Evolutionary conservation across 2,329 filamentous ascomycete species (phyloP), one percentile per base, ranked within the genome.

Genomic region (Zalaria obscura): DNA sequence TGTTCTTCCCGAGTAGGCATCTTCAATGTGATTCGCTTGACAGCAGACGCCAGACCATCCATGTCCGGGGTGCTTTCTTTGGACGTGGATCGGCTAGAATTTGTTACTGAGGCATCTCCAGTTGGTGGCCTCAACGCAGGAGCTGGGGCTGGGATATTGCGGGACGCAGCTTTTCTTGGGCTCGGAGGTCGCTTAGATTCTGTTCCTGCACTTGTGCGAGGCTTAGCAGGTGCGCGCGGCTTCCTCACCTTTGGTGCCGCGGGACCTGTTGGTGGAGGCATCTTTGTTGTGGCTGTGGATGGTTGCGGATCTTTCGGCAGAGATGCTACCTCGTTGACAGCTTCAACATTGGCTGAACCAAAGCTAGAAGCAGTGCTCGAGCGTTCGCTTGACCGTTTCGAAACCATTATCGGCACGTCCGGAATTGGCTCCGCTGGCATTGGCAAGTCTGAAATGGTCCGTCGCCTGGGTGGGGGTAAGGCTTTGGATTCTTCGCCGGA

Each of bases 1-100:
- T 76, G 65, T 50, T 77, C 73, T 50, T 77, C 73, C 25, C 67
- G 67, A 0, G 71, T 65, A 0, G 72, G 72, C 40, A 78, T 61
- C 46, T 75, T 76, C 38, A 80, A 53, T 25, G 73, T 77, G 41
- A 79, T 70, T 27, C 69, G 70, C 51, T 72, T 72, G 45, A 78
- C 55, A 3, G 70, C 70, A 3, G 66, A 62, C 1, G 70, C 63
- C 26, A 77, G 55, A 11, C 59, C 61, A 36, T 76, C 72, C 36
- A 76, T 8, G 25, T 40, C 26, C 11, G 36, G 34, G n/a, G 40
- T 3, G n/a, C 11, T 37, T 31, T 38, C 31, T 27, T 29, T 36
- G 18, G 31, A n/a, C 31, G 31, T 8, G 31, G 31, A 8, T 8
- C 8, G 8, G 31, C 31, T 8, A 8, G 31, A 33, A n/a, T n/a